Base-by-base conservation (phyloP, 176 grass and related monocot genomes). In the Bothriochloa decipiens region DNA sequence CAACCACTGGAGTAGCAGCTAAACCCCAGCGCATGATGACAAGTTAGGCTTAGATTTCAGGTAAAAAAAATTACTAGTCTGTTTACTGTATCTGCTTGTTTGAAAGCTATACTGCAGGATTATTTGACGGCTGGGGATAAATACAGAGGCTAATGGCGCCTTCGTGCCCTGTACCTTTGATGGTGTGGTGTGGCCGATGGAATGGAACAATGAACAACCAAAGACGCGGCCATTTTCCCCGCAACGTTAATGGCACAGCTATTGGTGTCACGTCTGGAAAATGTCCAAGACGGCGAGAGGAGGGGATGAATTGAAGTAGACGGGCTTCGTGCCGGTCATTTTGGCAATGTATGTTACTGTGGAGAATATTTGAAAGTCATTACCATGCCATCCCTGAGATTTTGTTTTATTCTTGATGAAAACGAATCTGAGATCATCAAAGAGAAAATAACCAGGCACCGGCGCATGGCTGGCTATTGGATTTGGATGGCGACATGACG, bases 71-170 rank as follows among this genome's bases (percentile, higher is more conserved):
- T 61, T 18, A 52, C 47, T 11, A 3, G 3, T 17, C 58, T 33
- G 3, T 53, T 68, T 58, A 58, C 35, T 39, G 11, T 23, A 15
- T 14, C n/a, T 10, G 9, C 14, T 72, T 52, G 4, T 11, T 9
- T 10, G 66, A 86, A 64, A 86, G 76, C 13, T 46, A 85, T 85
- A 11, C 9, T 17, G 49, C 49, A 52, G 49, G 49, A 52, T 52
- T 79, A 52, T 52, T 79, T 80, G 76, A 86, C 67, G 76, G 66
- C 53, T 22, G 3, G 26, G 25, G 18, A 68, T 41, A 13, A 10
- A 25, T 1, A 5, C 29, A 32, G 29, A 32, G 29, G 29, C 18
- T 46, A 8, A 33, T 32, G 23, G 16, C 40, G 4, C 14, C 29
- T 32, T 32, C 29, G 29, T 32, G 29, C 29, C 29, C 9, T 20